Evolutionary conservation across 2,329 filamentous ascomycete species (phyloP).

Genomic region (Fusarium incarnatum): DNA sequence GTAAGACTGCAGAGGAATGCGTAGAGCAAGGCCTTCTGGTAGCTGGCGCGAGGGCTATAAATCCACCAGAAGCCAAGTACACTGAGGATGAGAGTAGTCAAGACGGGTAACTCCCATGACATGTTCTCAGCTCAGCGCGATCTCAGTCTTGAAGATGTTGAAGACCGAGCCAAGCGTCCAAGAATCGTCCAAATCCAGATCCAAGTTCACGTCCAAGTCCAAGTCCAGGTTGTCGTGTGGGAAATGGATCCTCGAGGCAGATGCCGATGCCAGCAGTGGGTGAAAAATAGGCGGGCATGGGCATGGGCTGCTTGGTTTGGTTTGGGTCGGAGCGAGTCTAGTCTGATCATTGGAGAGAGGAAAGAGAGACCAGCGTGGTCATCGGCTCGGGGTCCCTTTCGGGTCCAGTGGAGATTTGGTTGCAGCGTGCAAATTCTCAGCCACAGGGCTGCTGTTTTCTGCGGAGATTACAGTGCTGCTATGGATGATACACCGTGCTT

Average conservation of each 20-base stretch:
- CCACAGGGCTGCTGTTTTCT: slow-evolving; percentile 16
- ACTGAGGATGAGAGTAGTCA: slow-evolving; percentile 56
- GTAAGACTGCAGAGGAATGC: slow-evolving; percentile 49
- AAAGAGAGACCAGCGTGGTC: slow-evolving; percentile 27
- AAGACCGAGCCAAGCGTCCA: slow-evolving; percentile 40
- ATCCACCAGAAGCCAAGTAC: slow-evolving; percentile 55
- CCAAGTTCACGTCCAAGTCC: slow-evolving; percentile 22
- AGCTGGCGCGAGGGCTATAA: slow-evolving; percentile 50
- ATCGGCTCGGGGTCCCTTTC: slow-evolving; percentile 2
- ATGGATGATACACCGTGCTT: background rate
- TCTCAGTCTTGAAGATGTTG: slow-evolving; percentile 42
- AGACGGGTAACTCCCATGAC: slow-evolving; percentile 57
- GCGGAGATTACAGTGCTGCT: slow-evolving; percentile 9
- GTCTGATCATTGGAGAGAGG: background rate
- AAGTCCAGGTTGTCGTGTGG: slow-evolving; percentile 38
- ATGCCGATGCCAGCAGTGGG: slow-evolving; percentile 46
- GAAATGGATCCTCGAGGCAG: slow-evolving; percentile 37
- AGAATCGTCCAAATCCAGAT: slow-evolving; percentile 19
- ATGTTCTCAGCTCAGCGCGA: slow-evolving; percentile 57
- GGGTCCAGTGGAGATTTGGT: slow-evolving; percentile 24
- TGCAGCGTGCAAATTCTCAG: slow-evolving; percentile 20
- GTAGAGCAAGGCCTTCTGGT: slow-evolving; percentile 50
- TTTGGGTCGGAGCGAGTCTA: slow-evolving; percentile 1
- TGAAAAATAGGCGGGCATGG: slow-evolving; percentile 46
- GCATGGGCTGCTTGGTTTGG: slow-evolving; percentile 23